Evolutionary conservation across 2,329 filamentous ascomycete genomes (phyloP).

Genomic region (Nothophaeocryptopus gaeumannii): DNA sequence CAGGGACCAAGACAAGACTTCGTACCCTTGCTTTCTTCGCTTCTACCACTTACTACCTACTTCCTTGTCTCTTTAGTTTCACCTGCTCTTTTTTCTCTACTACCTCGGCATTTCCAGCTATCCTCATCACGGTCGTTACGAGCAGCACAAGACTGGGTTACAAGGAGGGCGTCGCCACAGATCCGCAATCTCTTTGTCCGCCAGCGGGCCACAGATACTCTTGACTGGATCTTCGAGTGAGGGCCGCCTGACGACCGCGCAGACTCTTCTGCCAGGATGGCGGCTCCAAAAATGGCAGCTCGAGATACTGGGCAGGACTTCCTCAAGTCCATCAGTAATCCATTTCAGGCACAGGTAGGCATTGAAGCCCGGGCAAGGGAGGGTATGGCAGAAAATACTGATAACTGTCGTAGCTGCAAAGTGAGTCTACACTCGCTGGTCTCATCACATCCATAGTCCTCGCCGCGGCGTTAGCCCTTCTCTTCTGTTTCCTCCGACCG

Average conservation of each 20-base stretch:
- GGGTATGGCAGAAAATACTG: background rate
- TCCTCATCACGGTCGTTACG: conserved; percentile 6
- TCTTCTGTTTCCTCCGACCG: conserved; percentile 86
- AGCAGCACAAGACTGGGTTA: background rate
- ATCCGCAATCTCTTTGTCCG: background rate
- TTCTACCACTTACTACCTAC: too few relatives aligned
- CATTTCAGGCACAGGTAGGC: conserved; percentile 11
- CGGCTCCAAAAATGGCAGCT: conserved; percentile 8
- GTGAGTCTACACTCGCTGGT: conserved; percentile 71
- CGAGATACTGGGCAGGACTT: conserved; percentile 11
- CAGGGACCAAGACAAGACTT: background rate
- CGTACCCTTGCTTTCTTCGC: background rate
- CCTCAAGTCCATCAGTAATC: conserved; percentile 7
- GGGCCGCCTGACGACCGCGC: conserved; percentile 10
- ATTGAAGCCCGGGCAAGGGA: background rate
- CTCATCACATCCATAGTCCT: conserved; percentile 76
- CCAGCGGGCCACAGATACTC: background rate
- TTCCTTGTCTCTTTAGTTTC: background rate
- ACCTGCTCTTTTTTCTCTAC: background rate
- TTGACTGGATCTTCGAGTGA: background rate
- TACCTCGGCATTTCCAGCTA: background rate
- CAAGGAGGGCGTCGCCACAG: background rate
- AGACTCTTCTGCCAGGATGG: conserved; percentile 10
- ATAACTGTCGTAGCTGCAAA: conserved; percentile 46
- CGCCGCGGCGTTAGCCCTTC: conserved; percentile 68